Conservation (phyloP, 2,329 filamentous ascomycete genomes). For the Monosporascus sp. region DNA sequence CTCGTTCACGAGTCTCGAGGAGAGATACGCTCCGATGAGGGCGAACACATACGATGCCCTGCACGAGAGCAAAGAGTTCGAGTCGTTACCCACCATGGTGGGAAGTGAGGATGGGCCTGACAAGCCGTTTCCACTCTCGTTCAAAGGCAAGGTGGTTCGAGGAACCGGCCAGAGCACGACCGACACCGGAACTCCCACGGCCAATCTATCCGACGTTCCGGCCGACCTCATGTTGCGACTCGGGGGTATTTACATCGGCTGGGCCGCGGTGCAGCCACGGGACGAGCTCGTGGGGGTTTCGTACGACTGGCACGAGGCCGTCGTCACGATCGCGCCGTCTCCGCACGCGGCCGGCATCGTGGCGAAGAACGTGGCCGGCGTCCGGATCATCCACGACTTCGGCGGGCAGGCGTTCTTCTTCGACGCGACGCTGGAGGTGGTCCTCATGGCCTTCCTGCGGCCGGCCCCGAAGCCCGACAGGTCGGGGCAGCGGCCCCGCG, state of each 20-base stretch:
- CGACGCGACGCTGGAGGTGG: constrained; percentile 41
- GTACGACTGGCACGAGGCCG: constrained; percentile 51
- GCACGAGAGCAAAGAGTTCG: constrained; percentile 25
- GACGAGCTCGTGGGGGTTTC: constrained; percentile 28
- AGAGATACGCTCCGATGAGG: constrained; percentile 29
- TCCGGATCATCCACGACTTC: constrained; percentile 51
- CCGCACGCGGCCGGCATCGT: constrained; percentile 43
- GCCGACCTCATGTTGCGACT: constrained; percentile 49
- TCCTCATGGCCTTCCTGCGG: constrained; percentile 58
- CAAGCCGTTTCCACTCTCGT: constrained; percentile 47
- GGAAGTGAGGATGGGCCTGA: constrained; percentile 47
- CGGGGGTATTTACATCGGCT: constrained; percentile 60
- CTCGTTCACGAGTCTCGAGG: constrained; percentile 29
- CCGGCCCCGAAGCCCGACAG: constrained; percentile 19
- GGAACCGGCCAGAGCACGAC: constrained; percentile 36
- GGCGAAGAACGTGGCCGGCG: constrained; percentile 43
- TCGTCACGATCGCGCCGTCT: constrained; percentile 52
- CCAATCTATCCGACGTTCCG: constrained; percentile 47
- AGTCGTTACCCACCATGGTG: constrained; percentile 32
- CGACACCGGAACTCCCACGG: constrained; percentile 45
- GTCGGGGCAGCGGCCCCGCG: constrained; percentile 7
- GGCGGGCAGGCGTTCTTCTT: constrained; percentile 38
- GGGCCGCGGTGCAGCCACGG: constrained; percentile 44
- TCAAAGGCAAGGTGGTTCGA: constrained; percentile 41
- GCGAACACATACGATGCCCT: constrained; percentile 32